Evolutionary conservation across 148 eudicot species (phyloP).

Genomic region (Dysphania ambrosioides): DNA sequence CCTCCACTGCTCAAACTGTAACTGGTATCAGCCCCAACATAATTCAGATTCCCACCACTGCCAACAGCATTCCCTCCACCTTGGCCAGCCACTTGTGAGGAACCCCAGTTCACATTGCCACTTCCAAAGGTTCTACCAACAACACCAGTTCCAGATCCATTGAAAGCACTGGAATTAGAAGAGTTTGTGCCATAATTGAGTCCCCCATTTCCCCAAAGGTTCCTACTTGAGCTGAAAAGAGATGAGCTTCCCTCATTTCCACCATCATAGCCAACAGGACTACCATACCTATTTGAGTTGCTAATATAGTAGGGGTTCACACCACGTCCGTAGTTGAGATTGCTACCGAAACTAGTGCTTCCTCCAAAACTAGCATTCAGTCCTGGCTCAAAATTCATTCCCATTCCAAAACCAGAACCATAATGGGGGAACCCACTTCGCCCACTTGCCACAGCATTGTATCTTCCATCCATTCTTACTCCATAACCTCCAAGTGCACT

Average conservation of each 20-base stretch:
- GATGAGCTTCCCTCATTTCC: conserved; percentile 51
- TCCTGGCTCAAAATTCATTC: conserved; percentile 52
- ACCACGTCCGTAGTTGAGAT: conserved; percentile 49
- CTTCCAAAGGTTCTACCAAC: conserved; percentile 37
- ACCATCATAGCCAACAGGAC: conserved; percentile 40
- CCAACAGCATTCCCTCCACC: conserved; percentile 39
- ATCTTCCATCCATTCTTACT: conserved; percentile 55
- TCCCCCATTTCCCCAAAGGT: conserved; percentile 50
- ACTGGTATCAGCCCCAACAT: conserved; percentile 44
- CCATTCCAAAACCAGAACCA: conserved; percentile 45
- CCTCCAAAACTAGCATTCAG: conserved; percentile 40
- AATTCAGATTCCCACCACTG: conserved; percentile 47
- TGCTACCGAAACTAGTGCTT: conserved; percentile 35
- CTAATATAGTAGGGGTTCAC: conserved; percentile 42
- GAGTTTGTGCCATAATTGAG: conserved; percentile 45
- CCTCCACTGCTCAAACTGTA: conserved; percentile 46
- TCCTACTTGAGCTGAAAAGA: conserved; percentile 46
- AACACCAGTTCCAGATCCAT: conserved; percentile 36
- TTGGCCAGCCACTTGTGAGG: conserved; percentile 39
- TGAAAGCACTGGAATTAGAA: conserved; percentile 31
- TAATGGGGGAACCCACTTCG: conserved; percentile 53
- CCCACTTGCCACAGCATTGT: conserved; percentile 38
- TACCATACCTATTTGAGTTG: conserved; percentile 43
- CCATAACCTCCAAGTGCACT: conserved; percentile 53
- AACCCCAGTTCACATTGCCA: conserved; percentile 47